phyloP scores from a whole-genome alignment of 1,284 basidiomycete genomes.

The Mycena sp. region DNA sequence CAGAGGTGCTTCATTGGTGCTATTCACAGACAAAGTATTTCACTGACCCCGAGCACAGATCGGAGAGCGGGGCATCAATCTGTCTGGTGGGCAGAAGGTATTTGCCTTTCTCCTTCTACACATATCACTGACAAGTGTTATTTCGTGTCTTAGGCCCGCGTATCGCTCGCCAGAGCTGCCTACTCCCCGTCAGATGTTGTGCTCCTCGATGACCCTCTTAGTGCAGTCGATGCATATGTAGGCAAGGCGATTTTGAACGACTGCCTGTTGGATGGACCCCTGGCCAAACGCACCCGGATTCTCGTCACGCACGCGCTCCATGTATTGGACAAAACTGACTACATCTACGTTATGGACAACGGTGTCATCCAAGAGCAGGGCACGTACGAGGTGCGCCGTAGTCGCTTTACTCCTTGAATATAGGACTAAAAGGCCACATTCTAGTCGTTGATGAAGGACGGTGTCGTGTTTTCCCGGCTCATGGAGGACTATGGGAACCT shows the following conservation, averaged over 20 bases:
- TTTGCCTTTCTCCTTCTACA: slow-evolving; percentile 37
- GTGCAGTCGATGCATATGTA: slow-evolving; percentile 79
- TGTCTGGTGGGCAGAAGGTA: slow-evolving; percentile 70
- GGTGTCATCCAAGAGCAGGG: slow-evolving; percentile 73
- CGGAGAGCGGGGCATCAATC: slow-evolving; percentile 84
- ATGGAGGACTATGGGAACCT: slow-evolving; percentile 69
- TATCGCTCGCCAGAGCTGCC: slow-evolving; percentile 83
- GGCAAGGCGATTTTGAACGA: slow-evolving; percentile 70
- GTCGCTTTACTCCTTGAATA: not conserved
- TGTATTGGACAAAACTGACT: slow-evolving; percentile 72
- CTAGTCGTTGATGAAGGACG: slow-evolving; percentile 61
- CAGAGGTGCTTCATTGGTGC: slow-evolving; percentile 51
- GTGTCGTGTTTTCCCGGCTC: slow-evolving; percentile 63
- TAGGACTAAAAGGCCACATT: not conserved
- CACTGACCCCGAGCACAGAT: slow-evolving; percentile 48
- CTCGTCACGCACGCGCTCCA: slow-evolving; percentile 82
- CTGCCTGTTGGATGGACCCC: slow-evolving; percentile 64
- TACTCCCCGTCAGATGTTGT: slow-evolving; percentile 82
- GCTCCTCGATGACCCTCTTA: slow-evolving; percentile 77
- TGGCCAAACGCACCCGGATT: slow-evolving; percentile 73
- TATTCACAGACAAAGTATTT: not conserved
- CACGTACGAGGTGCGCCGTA: slow-evolving; percentile 58
- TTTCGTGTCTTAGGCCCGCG: slow-evolving; percentile 64
- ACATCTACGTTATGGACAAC: slow-evolving; percentile 77
- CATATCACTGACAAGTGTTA: not conserved